phyloP scores from a whole-genome alignment of 305 asterid genomes.

The Fraxinus sp. region DNA sequence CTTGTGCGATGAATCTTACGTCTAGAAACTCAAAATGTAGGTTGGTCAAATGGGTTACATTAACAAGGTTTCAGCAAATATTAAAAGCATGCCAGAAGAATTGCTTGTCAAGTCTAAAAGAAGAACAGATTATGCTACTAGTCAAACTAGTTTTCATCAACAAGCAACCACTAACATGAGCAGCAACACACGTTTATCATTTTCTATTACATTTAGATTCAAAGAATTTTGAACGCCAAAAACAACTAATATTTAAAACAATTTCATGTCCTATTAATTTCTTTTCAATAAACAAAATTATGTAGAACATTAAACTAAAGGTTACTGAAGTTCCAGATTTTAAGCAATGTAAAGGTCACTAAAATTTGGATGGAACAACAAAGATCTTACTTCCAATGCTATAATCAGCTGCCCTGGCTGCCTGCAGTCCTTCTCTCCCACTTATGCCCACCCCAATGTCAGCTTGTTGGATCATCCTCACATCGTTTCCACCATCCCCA shows the following conservation, averaged over 20 bases:
- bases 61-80: background rate
- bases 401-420: conserved; percentile 99
- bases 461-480: conserved; percentile 99
- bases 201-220: background rate
- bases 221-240: background rate
- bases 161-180: background rate
- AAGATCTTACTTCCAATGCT: conserved; percentile 88
- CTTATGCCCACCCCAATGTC: conserved; percentile 99
- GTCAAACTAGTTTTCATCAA: background rate
- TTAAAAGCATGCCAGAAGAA: background rate
- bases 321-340: conserved; percentile 2
- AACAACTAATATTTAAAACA: background rate
- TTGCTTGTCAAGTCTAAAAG: background rate
- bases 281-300: background rate
- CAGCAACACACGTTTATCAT: background rate
- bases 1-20: background rate
- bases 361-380: conserved; percentile 11
- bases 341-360: conserved; percentile 19
- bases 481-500: conserved; percentile 99
- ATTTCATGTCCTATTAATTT: background rate
- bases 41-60: background rate
- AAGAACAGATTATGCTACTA: background rate
- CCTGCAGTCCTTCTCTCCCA: conserved; percentile 98
- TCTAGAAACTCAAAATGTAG: background rate
- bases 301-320: conserved; percentile 9